Conservation (phyloP, 2,329 filamentous ascomycete genomes). For the Thielaviopsis populi region DNA sequence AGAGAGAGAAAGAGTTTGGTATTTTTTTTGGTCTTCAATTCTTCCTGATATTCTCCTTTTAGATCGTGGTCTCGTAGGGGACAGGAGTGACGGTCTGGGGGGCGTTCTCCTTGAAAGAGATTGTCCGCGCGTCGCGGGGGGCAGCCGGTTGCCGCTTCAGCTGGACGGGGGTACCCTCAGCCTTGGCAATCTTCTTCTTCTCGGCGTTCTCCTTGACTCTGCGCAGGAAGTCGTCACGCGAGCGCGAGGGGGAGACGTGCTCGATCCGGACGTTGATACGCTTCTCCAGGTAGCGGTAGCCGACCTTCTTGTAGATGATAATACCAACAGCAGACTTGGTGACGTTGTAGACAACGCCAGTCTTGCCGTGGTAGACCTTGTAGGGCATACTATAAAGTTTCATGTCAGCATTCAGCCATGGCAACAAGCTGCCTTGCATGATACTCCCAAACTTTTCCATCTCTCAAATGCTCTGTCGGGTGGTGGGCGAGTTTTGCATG, state of each 20-base stretch:
- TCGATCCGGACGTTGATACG: conserved; percentile 97
- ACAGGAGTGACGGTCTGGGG: conserved; percentile 86
- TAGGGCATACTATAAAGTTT: conserved; percentile 64
- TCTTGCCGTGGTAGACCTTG: conserved; percentile 99
- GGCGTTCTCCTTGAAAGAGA: conserved; percentile 66
- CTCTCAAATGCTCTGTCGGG: background rate
- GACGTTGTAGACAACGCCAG: conserved; percentile 96
- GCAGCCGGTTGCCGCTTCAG: conserved; percentile 78
- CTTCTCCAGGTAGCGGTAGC: conserved; percentile 99
- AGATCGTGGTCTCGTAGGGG: conserved; percentile 97
- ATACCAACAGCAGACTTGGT: conserved; percentile 95
- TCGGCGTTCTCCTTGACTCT: conserved; percentile 93
- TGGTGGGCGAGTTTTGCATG: background rate
- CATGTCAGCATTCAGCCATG: background rate
- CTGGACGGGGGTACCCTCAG: conserved; percentile 70
- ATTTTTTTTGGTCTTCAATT: conserved; percentile 17
- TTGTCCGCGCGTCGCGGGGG: conserved; percentile 66
- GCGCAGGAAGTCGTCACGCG: conserved; percentile 89
- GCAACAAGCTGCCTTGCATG: background rate
- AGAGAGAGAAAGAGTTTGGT: conserved; percentile 17
- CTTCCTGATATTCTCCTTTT: conserved; percentile 30
- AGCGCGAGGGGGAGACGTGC: conserved; percentile 89
- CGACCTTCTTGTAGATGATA: conserved; percentile 99
- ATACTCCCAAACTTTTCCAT: background rate
- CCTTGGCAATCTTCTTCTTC: conserved; percentile 86